Percentiles rank a stretch among this genome's conserved stretches.
Evolutionary conservation across 164 flowering plant genomes (phyloP).

Genomic region (Tetracentron sinense): DNA sequence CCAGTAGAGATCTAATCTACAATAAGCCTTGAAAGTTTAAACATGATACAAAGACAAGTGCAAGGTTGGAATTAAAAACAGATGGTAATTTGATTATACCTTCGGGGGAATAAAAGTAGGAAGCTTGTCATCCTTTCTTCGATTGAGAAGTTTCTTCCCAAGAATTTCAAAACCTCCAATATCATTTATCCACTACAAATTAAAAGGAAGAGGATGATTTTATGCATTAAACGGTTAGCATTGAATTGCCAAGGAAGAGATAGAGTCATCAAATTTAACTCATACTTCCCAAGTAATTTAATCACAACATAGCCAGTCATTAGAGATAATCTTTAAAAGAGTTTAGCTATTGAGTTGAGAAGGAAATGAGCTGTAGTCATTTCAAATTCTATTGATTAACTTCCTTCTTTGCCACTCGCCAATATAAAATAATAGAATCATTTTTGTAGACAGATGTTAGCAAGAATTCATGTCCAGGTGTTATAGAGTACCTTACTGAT

Average conservation of each 20-base stretch:
- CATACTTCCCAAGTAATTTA: not conserved
- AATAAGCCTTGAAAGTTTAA: not conserved
- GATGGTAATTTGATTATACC: constrained; percentile 43
- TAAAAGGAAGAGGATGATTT: constrained; percentile 4
- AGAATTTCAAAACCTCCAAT: constrained; percentile 72
- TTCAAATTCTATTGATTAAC: no score
- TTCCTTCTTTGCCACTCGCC: no score
- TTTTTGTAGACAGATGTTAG: no score
- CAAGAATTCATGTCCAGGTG: no score
- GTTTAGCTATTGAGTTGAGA: not conserved
- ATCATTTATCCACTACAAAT: constrained; percentile 73
- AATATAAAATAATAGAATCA: no score
- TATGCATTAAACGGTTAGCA: not conserved
- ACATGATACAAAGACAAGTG: no score
- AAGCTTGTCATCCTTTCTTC: constrained; percentile 52
- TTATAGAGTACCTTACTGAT: no score
- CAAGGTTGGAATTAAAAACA: not conserved
- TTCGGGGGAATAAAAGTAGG: constrained; percentile 72
- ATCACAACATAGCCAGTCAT: not conserved
- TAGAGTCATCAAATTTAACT: not conserved
- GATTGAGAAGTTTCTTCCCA: constrained; percentile 58
- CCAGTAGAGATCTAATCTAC: not conserved
- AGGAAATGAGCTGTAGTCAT: not conserved
- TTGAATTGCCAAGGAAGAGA: not conserved
- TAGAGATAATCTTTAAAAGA: not conserved